Percentiles rank a stretch among this genome's conserved stretches.
phyloP scores from a whole-genome alignment of 768 basidiomycete species.

The Mycena rebaudengoi region DNA sequence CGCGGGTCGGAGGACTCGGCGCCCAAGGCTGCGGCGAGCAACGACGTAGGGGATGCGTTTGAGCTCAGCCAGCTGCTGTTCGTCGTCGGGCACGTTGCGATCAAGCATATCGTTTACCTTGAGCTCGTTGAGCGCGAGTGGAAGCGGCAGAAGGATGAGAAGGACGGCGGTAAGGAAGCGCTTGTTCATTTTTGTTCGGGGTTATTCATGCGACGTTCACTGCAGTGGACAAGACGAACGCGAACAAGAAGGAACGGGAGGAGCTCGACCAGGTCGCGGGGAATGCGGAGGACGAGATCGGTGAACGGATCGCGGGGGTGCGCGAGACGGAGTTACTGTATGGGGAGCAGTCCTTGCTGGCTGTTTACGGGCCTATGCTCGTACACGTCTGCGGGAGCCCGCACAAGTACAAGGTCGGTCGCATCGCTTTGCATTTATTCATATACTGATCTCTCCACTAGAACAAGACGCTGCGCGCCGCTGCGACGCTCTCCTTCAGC shows the following conservation, averaged over 20 bases:
- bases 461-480: conserved; percentile 87
- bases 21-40: conserved; percentile 39
- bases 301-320: conserved; percentile 85
- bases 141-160: conserved; percentile 95
- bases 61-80: conserved; percentile 94
- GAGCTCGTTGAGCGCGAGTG: conserved; percentile 96
- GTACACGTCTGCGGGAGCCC: conserved; percentile 92
- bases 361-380: conserved; percentile 89
- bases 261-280: conserved; percentile 98
- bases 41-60: conserved; percentile 83
- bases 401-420: conserved; percentile 84
- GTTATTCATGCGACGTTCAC: neutral
- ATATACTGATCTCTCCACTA: conserved; percentile 39
- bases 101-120: conserved; percentile 96
- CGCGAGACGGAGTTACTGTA: conserved; percentile 90
- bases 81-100: conserved; percentile 94
- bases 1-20: conserved; percentile 40
- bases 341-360: conserved; percentile 81
- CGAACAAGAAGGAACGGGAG: conserved; percentile 71
- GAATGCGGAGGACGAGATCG: conserved; percentile 98
- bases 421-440: neutral
- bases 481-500: conserved; percentile 88
- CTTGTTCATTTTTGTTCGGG: conserved; percentile 28
- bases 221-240: conserved; percentile 67
- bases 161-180: conserved; percentile 67